Evolutionary conservation across 1,139 yeast genomes (phyloP).

Genomic region (Candida sp.): DNA sequence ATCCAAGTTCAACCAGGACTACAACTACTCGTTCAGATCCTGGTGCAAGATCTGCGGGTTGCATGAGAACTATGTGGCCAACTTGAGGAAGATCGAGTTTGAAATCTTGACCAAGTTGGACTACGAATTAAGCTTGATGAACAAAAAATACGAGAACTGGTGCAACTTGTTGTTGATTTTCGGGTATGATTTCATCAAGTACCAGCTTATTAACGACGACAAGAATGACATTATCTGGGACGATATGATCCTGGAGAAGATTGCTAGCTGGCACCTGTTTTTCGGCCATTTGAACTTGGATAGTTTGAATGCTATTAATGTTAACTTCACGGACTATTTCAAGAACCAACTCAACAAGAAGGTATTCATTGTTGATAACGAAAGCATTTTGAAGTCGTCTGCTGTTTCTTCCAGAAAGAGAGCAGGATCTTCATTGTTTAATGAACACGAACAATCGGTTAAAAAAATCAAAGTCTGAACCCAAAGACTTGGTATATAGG

Average conservation of each 20-base stretch:
- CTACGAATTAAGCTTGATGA: slow-evolving; percentile 59
- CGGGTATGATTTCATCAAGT: slow-evolving; percentile 47
- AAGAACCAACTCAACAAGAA: slow-evolving; percentile 38
- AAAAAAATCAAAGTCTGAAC: slow-evolving; percentile 12
- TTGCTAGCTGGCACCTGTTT: slow-evolving; percentile 36
- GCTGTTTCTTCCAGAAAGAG: slow-evolving; percentile 2
- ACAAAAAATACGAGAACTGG: slow-evolving; percentile 58
- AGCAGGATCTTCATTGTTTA: slow-evolving; percentile 18
- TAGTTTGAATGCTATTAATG: slow-evolving; percentile 23
- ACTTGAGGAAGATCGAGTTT: slow-evolving; percentile 57
- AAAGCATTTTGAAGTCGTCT: slow-evolving; percentile 1
- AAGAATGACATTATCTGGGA: slow-evolving; percentile 36
- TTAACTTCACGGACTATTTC: slow-evolving; percentile 36
- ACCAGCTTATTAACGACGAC: slow-evolving; percentile 23
- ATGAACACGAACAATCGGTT: neutral
- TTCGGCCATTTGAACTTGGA: slow-evolving; percentile 23
- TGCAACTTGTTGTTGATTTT: slow-evolving; percentile 48
- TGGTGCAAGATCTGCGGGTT: slow-evolving; percentile 81
- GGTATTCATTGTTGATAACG: slow-evolving; percentile 22
- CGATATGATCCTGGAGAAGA: slow-evolving; percentile 23
- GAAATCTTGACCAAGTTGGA: slow-evolving; percentile 56
- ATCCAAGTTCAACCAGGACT: slow-evolving; percentile 75
- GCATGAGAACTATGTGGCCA: slow-evolving; percentile 33
- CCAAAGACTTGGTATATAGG: slow-evolving; percentile 10
- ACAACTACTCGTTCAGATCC: slow-evolving; percentile 68